These are phyloP conservation scores for Fusarium foetens DNA, from an alignment of 2,329 filamentous ascomycete genomes.

Conservation along the genomic window DNA sequence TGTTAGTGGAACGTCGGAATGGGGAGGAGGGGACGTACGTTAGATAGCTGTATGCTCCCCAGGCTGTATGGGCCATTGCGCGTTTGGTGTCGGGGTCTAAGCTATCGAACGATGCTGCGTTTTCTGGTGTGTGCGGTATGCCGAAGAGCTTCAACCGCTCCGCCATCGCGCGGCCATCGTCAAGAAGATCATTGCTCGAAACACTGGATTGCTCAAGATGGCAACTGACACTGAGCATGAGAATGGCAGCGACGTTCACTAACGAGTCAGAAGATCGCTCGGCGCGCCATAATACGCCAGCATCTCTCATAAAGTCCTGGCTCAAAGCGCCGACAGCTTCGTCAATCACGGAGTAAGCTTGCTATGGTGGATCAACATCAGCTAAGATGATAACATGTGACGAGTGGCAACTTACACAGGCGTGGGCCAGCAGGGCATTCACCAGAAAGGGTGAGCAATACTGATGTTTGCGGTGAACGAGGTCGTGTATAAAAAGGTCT, in stretches of 20 bases:
- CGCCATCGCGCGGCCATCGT: conserved; percentile 17
- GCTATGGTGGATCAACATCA: conserved; percentile 4
- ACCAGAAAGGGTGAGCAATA: conserved; percentile 50
- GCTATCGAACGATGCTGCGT: conserved; percentile 8
- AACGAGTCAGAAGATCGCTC: conserved; percentile 29
- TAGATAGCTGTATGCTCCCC: conserved; percentile 27
- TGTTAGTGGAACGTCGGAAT: background rate
- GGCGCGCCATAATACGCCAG: conserved; percentile 23
- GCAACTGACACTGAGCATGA: conserved; percentile 20
- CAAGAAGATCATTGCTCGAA: conserved; percentile 7
- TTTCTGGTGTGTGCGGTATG: conserved; percentile 11
- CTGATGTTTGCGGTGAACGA: conserved; percentile 37
- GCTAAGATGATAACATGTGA: background rate
- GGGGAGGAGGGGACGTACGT: background rate
- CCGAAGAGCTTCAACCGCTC: conserved; percentile 20
- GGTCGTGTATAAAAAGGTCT: conserved; percentile 47
- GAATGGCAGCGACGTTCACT: conserved; percentile 25
- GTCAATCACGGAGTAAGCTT: conserved; percentile 22
- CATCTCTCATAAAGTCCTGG: conserved; percentile 13
- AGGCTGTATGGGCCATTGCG: conserved; percentile 11
- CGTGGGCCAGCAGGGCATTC: conserved; percentile 47
- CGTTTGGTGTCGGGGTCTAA: conserved; percentile 11
- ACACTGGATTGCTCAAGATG: conserved; percentile 8
- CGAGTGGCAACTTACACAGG: conserved; percentile 43
- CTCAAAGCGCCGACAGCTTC: conserved; percentile 6